Evolutionary conservation across 805 yeast species (phyloP).

Genomic region (Schizosaccharomyces lindneri): DNA sequence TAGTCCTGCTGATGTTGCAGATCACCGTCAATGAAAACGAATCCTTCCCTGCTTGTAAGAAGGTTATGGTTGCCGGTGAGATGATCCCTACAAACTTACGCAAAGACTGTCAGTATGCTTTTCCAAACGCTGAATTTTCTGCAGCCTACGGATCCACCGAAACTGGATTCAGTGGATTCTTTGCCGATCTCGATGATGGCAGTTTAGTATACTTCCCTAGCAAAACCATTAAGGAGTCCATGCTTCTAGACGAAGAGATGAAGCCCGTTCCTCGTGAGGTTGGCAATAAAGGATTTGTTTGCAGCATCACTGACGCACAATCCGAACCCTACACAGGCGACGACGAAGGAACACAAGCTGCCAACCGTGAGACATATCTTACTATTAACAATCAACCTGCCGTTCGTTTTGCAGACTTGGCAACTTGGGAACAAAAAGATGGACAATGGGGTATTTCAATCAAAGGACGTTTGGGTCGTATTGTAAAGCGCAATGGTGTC

Average conservation of each 20-base stretch:
- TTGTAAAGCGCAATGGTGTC: not conserved
- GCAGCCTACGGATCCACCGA: not conserved
- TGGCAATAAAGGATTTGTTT: not conserved
- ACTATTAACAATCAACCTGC: not conserved
- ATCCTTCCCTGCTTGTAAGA: not conserved
- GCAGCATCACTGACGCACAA: not conserved
- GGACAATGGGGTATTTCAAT: not conserved
- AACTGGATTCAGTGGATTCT: not conserved
- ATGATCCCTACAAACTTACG: not conserved
- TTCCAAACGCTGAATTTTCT: not conserved
- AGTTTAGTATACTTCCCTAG: not conserved
- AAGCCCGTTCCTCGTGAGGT: not conserved
- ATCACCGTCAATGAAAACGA: not conserved
- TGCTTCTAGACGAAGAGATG: not conserved
- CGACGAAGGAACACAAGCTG: not conserved
- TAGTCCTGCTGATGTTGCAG: not conserved
- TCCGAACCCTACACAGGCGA: not conserved
- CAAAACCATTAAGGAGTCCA: not conserved
- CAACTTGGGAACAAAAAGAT: not conserved
- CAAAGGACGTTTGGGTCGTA: not conserved
- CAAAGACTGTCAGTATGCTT: not conserved
- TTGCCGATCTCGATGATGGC: not conserved
- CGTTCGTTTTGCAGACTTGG: not conserved
- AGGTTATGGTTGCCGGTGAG: not conserved
- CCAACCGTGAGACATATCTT: not conserved